These are phyloP conservation scores for Pharus latifolius DNA, from an alignment of 176 grass and related monocot genomes.

Conservation along the genomic window DNA sequence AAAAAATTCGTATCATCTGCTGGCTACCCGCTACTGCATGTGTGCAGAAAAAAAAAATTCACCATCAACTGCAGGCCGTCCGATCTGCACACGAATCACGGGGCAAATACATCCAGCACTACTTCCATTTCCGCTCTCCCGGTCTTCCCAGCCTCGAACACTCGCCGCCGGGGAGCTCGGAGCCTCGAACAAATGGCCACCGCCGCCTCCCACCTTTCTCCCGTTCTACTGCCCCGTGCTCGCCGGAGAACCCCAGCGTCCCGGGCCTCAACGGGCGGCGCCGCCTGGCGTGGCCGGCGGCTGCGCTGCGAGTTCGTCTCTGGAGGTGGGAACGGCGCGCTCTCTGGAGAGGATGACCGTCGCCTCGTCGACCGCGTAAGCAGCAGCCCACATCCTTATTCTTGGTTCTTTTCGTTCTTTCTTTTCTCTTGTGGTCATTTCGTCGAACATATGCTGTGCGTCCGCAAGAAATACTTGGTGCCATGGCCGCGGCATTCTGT, in stretches of 20 bases:
- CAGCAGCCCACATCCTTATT: neutral
- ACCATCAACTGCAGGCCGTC: too few relatives aligned
- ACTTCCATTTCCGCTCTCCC: neutral
- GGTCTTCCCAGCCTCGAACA: neutral
- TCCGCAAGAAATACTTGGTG: neutral
- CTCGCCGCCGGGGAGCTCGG: neutral
- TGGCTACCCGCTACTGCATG: too few relatives aligned
- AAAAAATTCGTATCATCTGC: too few relatives aligned
- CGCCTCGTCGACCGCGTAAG: conserved; percentile 61
- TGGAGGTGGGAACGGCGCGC: conserved; percentile 66
- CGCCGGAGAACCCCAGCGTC: conserved; percentile 3
- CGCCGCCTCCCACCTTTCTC: neutral
- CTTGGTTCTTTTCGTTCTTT: neutral
- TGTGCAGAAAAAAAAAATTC: too few relatives aligned
- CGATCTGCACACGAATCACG: neutral
- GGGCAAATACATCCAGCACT: neutral
- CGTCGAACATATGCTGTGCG: conserved; percentile 1
- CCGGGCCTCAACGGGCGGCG: conserved; percentile 3
- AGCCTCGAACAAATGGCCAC: conserved; percentile 5
- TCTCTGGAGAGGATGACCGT: conserved; percentile 58
- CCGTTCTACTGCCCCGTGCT: neutral
- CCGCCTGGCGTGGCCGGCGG: conserved; percentile 7
- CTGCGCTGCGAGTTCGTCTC: conserved; percentile 68
- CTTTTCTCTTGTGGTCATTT: conserved; percentile 3
- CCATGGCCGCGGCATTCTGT: neutral